Percentiles rank a stretch among this genome's conserved stretches.
phyloP scores from a whole-genome alignment of 2,329 filamentous ascomycete genomes.

The Talaromyces amestolkiae region DNA sequence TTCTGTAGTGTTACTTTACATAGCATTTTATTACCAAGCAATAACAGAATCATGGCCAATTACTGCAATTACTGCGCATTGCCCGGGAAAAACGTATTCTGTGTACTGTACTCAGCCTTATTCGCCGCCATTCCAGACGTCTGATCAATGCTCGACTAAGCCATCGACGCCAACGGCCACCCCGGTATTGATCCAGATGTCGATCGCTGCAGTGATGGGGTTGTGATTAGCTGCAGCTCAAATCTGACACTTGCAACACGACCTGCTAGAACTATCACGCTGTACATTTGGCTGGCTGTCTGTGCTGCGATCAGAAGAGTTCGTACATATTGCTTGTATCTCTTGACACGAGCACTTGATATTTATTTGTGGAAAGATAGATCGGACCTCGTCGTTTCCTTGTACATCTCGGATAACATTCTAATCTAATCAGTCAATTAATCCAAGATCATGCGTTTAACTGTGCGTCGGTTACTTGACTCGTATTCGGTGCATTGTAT shows the following conservation, averaged over 20 bases:
- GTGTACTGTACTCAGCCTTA: slow-evolving; percentile 2
- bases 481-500: neutral
- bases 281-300: neutral
- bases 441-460: neutral
- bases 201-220: slow-evolving; percentile 9
- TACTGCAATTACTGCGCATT: neutral
- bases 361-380: neutral
- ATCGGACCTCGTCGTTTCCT: neutral
- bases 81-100: neutral
- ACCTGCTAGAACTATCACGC: neutral
- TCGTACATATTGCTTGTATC: slow-evolving; percentile 1
- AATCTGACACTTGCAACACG: slow-evolving; percentile 4
- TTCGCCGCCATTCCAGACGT: neutral
- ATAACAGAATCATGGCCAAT: neutral
- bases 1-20: neutral
- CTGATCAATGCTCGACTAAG: neutral
- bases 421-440: neutral
- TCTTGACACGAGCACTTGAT: slow-evolving; percentile 2
- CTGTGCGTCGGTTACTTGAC: neutral
- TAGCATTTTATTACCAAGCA: neutral
- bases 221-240: slow-evolving; percentile 3
- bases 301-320: slow-evolving; percentile 4
- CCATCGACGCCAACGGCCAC: slow-evolving; percentile 4
- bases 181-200: neutral
- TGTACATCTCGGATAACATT: neutral